Evolutionary conservation across 2,329 filamentous ascomycete genomes (phyloP), one percentile per base, ranked within the genome.

Genomic region (Penicillium fuscoglaucum): DNA sequence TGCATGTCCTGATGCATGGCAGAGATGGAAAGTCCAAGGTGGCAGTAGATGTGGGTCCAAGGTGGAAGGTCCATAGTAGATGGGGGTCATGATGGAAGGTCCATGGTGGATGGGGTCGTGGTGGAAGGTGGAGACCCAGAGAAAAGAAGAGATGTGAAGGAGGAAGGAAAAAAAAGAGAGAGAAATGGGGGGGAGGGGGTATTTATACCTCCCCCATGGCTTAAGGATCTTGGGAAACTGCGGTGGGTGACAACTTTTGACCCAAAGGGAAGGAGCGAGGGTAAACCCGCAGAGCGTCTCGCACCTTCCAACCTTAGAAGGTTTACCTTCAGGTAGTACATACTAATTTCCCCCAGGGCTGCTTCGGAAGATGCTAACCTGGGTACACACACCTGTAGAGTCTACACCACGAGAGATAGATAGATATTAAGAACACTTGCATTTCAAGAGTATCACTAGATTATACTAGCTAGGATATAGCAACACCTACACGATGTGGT

Each of bases 401-500:
- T 4, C 21, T 40, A 39, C 8, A 1, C 3, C 17, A 29, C 19
- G 2, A 12, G 17, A 9, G 39, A 52, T 24, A 52, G 10, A 19
- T 40, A 19, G 33, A 39, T 44, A 44, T 33, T 44, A 21, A 52
- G 28, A 26, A 33, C 12, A 29, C n/a, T 24, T 40, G 13, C 26
- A 43, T 52, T 51, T 19, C 13, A 24, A 52, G 49, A 17, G 9
- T 26, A 24, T 4, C 28, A 47, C 5, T 6, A 19, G 21, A 7
- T 29, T 48, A 29, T 48, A 31, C 52, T 48, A 40, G 52, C 39
- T 46, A 46, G 17, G 10, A 21, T 47, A 9, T 35, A 26, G 29
- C 9, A 48, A 24, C 29, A 26, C 19, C 52, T 59, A 65, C 17
- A 64, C 35, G 26, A 66, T 63, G 28, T 64, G 60, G 1, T 65